Percentiles rank a stretch among this genome's conserved stretches.
Evolutionary conservation across 768 basidiomycete species (phyloP).

Genomic region (Baorangia bicolor): DNA sequence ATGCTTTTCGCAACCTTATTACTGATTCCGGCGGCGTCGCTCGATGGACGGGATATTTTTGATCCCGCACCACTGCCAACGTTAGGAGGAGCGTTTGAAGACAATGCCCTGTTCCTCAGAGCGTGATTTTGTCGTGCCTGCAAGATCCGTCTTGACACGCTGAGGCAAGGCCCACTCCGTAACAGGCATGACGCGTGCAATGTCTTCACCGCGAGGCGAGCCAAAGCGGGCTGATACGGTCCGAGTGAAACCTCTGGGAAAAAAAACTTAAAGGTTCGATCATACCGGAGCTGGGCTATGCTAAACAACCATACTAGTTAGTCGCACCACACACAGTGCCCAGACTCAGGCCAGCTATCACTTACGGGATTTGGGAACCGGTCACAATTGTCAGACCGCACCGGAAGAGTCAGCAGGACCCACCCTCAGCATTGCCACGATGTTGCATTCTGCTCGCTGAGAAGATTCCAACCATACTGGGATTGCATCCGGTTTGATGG

Average conservation of each 20-base stretch:
- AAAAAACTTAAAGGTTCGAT: conserved; percentile 26
- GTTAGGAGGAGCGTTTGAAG: background rate
- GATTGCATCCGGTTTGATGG: conserved; percentile 20
- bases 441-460: conserved; percentile 7
- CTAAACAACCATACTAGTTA: conserved; percentile 19
- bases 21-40: conserved; percentile 17
- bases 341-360: conserved; percentile 8
- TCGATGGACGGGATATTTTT: background rate
- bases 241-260: conserved; percentile 19
- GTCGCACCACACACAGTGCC: conserved; percentile 9
- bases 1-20: conserved; percentile 12
- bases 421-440: conserved; percentile 27
- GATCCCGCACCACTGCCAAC: background rate
- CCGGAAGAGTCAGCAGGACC: conserved; percentile 15
- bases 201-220: conserved; percentile 6
- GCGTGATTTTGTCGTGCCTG: conserved; percentile 4
- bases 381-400: conserved; percentile 16
- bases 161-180: background rate
- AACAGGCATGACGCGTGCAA: conserved; percentile 3
- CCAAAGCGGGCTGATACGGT: conserved; percentile 11
- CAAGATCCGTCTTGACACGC: conserved; percentile 16
- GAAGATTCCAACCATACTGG: conserved; percentile 17
- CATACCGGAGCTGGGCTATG: conserved; percentile 32
- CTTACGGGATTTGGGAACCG: conserved; percentile 14
- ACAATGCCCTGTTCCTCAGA: background rate